A percentile compares a stretch with the other conserved stretches of the same genome.
These are phyloP conservation scores for Calonectria montana DNA, from an alignment of 2,329 filamentous ascomycete species.

Conservation along the genomic window DNA sequence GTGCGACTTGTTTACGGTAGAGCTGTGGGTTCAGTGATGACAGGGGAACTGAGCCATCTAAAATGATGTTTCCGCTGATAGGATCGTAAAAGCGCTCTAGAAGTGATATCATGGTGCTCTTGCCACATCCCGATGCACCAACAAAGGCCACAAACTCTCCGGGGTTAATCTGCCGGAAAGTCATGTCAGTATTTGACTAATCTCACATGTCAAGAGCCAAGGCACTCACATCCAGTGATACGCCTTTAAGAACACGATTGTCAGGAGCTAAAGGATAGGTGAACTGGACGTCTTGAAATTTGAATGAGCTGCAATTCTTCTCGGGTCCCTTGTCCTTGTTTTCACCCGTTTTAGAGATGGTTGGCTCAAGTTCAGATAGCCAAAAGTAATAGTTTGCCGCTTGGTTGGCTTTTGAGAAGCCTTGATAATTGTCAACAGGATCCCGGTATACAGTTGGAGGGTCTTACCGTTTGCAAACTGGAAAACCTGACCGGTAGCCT, in stretches of 20 bases:
- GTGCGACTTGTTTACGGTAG: constrained; percentile 61
- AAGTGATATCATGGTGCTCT: constrained; percentile 67
- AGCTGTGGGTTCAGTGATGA: constrained; percentile 25
- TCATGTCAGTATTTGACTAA: neutral
- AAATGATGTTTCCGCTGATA: constrained; percentile 54
- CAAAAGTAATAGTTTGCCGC: constrained; percentile 63
- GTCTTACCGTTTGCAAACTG: constrained; percentile 56
- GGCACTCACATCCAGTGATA: constrained; percentile 53
- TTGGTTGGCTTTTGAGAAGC: constrained; percentile 60
- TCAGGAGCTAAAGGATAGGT: constrained; percentile 26
- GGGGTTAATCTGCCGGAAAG: constrained; percentile 26
- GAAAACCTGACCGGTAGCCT: constrained; percentile 52
- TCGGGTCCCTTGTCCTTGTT: constrained; percentile 23
- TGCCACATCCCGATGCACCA: constrained; percentile 58
- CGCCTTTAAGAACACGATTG: constrained; percentile 24
- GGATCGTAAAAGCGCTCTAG: constrained; percentile 56
- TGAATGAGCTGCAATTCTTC: constrained; percentile 47
- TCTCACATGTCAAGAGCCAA: neutral
- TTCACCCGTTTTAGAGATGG: constrained; percentile 5
- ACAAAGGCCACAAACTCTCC: constrained; percentile 65
- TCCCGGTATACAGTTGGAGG: neutral
- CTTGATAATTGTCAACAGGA: constrained; percentile 13
- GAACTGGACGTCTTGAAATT: constrained; percentile 59
- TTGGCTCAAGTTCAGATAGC: constrained; percentile 43
- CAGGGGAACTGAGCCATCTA: constrained; percentile 50